Conservation (phyloP, 768 basidiomycete species). For the Strobilomyces echinocephalus region DNA sequence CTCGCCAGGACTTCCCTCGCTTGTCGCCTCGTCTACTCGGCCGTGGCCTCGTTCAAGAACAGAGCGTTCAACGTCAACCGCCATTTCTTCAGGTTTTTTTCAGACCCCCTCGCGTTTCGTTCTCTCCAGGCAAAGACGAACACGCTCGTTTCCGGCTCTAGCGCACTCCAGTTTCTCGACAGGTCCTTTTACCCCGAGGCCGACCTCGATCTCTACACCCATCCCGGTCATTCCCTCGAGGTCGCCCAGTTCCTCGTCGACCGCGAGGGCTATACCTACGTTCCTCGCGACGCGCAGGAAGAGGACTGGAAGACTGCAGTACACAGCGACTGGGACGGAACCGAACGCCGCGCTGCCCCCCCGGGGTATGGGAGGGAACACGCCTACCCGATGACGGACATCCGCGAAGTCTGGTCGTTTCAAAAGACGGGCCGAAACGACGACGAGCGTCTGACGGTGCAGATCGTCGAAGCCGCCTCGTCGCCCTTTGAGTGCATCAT, state of each 20-base stretch:
- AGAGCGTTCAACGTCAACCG: slow-evolving; percentile 35
- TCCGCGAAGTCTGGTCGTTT: slow-evolving; percentile 23
- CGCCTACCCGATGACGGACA: neutral
- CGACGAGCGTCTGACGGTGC: slow-evolving; percentile 28
- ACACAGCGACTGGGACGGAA: slow-evolving; percentile 17
- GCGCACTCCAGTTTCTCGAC: slow-evolving; percentile 50
- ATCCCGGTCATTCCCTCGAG: slow-evolving; percentile 26
- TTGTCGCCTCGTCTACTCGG: slow-evolving; percentile 15
- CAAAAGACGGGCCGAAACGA: slow-evolving; percentile 5
- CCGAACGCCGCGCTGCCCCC: neutral
- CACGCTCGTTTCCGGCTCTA: slow-evolving; percentile 50
- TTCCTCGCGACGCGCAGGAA: slow-evolving; percentile 12
- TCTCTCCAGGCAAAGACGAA: slow-evolving; percentile 12
- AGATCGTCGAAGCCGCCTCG: slow-evolving; percentile 33
- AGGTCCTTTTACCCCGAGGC: slow-evolving; percentile 39
- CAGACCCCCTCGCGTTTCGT: slow-evolving; percentile 37
- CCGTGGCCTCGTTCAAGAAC: slow-evolving; percentile 16
- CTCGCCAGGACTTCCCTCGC: slow-evolving; percentile 22
- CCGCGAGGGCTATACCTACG: neutral
- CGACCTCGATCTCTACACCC: slow-evolving; percentile 50
- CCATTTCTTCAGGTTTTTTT: slow-evolving; percentile 36
- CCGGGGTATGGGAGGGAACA: no score
- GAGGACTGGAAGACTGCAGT: slow-evolving; percentile 13
- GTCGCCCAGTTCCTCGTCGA: slow-evolving; percentile 35
- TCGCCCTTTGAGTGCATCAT: slow-evolving; percentile 34